A percentile compares a stretch with the other conserved stretches of the same genome.
Conservation (phyloP, 2,329 filamentous ascomycete species). For the Cladophialophora immunda region DNA sequence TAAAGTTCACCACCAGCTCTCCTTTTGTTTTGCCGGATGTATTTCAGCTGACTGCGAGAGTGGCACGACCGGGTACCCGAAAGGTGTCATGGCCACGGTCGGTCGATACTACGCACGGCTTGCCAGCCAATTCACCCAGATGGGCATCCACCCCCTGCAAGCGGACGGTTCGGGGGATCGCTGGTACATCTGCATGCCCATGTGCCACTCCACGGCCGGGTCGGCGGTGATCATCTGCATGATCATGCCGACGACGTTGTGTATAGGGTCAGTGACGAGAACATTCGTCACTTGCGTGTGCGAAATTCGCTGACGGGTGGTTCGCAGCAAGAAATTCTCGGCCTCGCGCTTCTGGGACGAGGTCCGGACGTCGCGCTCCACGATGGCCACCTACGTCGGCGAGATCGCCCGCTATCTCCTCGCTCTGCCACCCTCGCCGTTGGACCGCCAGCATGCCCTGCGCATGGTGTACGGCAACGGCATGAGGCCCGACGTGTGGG, state of each 20-base stretch:
- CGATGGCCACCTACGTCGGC: slow-evolving; percentile 65
- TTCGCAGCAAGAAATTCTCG: slow-evolving; percentile 30
- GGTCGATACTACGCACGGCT: slow-evolving; percentile 4
- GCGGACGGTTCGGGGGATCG: slow-evolving; percentile 54
- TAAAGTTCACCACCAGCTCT: slow-evolving; percentile 40
- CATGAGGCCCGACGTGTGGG: slow-evolving; percentile 57
- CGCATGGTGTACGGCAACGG: slow-evolving; percentile 57
- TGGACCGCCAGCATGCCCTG: slow-evolving; percentile 54
- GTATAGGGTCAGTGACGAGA: slow-evolving; percentile 67
- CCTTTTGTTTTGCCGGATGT: too few species aligned
- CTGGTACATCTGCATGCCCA: slow-evolving; percentile 79
- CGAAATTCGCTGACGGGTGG: background rate
- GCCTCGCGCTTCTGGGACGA: slow-evolving; percentile 36
- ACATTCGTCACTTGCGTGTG: slow-evolving; percentile 69
- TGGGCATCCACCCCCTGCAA: slow-evolving; percentile 43
- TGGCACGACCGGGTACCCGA: slow-evolving; percentile 78
- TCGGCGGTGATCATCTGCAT: slow-evolving; percentile 64
- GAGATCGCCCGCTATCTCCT: slow-evolving; percentile 60
- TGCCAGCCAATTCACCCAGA: slow-evolving; percentile 41
- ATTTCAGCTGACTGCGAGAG: slow-evolving; percentile 47
- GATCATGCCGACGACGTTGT: slow-evolving; percentile 44
- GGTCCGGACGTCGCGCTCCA: slow-evolving; percentile 51
- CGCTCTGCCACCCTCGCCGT: slow-evolving; percentile 51
- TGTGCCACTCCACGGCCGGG: slow-evolving; percentile 77
- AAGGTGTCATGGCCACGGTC: slow-evolving; percentile 61